These are phyloP conservation scores for Parascedosporium putredinis DNA, from an alignment of 2,329 filamentous ascomycete species.

Conservation along the genomic window DNA sequence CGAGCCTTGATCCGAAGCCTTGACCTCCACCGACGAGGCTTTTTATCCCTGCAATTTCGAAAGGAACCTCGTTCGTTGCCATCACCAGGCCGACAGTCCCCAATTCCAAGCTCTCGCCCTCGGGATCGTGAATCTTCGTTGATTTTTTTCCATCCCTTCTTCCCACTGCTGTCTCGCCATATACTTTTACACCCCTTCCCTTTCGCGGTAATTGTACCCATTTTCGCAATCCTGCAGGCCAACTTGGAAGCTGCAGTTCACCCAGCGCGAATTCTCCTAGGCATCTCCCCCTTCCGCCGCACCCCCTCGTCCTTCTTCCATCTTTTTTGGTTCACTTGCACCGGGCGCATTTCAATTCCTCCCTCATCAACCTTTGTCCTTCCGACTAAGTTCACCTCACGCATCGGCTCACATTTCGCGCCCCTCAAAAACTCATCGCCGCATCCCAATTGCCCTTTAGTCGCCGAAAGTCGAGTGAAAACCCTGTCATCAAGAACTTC, in stretches of 20 bases:
- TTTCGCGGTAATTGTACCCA: neutral
- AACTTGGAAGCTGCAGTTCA: neutral
- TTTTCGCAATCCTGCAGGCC: neutral
- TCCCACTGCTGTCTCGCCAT: no score
- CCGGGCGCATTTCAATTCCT: neutral
- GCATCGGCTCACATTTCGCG: no score
- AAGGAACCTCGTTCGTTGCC: neutral
- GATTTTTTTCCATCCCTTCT: neutral
- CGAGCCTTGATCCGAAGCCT: neutral
- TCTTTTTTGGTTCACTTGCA: neutral
- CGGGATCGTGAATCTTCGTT: neutral
- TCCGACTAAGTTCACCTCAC: no score
- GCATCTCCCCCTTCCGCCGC: neutral
- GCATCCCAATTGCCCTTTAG: no score
- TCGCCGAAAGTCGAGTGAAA: no score
- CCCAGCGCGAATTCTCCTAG: neutral
- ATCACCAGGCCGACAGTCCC: neutral
- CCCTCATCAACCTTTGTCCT: neutral
- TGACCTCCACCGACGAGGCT: slow-evolving; percentile 2
- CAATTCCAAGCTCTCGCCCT: neutral
- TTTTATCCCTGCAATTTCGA: slow-evolving; percentile 5
- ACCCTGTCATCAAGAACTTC: no score
- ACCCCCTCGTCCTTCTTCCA: neutral
- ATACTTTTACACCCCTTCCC: neutral
- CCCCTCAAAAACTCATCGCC: neutral